Conservation (phyloP, 495 filamentous ascomycete genomes). For the Rusavskia elegans region DNA sequence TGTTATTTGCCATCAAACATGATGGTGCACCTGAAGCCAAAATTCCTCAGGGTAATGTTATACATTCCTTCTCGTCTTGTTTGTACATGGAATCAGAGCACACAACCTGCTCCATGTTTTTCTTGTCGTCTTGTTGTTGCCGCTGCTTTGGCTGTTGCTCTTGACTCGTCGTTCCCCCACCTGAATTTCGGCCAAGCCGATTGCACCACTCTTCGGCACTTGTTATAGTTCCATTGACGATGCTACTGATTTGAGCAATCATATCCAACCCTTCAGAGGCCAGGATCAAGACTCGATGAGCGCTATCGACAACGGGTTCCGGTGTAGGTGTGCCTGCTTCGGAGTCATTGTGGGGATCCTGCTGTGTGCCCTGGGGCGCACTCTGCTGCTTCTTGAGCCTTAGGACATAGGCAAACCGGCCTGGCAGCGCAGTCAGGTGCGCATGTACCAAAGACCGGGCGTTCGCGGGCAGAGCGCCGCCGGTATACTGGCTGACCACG, state of each 20-base stretch:
- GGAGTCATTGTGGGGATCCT: constrained; percentile 22
- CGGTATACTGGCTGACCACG: constrained; percentile 68
- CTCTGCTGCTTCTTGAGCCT: not conserved
- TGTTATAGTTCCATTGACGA: constrained; percentile 68
- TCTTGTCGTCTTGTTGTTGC: too few species aligned
- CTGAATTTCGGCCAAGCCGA: constrained; percentile 32
- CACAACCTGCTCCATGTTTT: too few species aligned
- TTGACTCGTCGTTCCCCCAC: too few species aligned
- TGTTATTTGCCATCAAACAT: too few species aligned
- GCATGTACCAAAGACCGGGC: constrained; percentile 59
- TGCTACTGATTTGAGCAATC: constrained; percentile 66
- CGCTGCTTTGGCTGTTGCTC: too few species aligned
- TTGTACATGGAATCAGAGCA: too few species aligned
- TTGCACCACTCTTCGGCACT: constrained; percentile 82
- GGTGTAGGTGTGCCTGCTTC: constrained; percentile 1
- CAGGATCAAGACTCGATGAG: constrained; percentile 59
- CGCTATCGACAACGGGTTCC: constrained; percentile 32
- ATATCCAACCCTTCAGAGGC: constrained; percentile 81
- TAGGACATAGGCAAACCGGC: constrained; percentile 41
- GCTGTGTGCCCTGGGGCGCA: not conserved
- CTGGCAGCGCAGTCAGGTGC: constrained; percentile 64
- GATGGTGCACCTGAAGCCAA: too few species aligned
- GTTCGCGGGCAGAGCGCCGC: constrained; percentile 71
- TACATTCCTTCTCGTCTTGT: too few species aligned
- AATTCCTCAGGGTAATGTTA: too few species aligned